phyloP scores from a whole-genome alignment of 352 stramenopile species.

The Aphanomyces stellatus region DNA sequence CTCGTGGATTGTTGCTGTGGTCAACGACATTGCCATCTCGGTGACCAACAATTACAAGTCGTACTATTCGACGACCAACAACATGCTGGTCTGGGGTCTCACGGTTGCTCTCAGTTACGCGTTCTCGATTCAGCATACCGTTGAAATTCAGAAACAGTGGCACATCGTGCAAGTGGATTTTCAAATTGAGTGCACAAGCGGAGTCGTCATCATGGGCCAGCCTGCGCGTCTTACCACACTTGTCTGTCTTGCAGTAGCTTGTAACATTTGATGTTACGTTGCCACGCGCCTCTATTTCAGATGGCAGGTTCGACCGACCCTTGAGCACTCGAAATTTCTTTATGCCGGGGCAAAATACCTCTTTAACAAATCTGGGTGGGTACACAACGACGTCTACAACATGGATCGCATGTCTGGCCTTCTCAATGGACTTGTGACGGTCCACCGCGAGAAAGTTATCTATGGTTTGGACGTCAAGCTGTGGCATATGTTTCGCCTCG shows the following conservation, averaged over 20 bases:
- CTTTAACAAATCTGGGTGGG: background rate
- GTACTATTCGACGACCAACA: background rate
- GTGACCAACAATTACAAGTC: conserved; percentile 1
- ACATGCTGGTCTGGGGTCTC: background rate
- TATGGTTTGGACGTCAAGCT: conserved; percentile 8
- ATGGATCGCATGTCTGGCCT: background rate
- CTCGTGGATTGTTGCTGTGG: conserved; percentile 7
- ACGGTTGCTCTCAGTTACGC: background rate
- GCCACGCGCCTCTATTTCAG: background rate
- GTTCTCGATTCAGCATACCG: background rate
- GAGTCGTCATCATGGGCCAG: background rate
- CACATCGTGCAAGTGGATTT: background rate
- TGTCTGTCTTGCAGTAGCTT: background rate
- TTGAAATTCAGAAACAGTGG: background rate
- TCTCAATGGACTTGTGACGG: conserved; percentile 1
- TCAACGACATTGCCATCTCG: background rate
- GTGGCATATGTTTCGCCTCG: background rate
- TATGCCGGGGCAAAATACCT: conserved; percentile 1
- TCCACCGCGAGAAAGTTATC: background rate
- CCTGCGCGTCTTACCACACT: background rate
- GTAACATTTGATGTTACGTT: background rate
- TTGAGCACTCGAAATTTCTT: background rate
- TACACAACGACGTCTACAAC: conserved; percentile 1
- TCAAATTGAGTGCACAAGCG: background rate
- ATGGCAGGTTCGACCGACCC: background rate